Evolutionary conservation across 306 rosid genomes (phyloP).

Genomic region (Vigna trinervia): DNA sequence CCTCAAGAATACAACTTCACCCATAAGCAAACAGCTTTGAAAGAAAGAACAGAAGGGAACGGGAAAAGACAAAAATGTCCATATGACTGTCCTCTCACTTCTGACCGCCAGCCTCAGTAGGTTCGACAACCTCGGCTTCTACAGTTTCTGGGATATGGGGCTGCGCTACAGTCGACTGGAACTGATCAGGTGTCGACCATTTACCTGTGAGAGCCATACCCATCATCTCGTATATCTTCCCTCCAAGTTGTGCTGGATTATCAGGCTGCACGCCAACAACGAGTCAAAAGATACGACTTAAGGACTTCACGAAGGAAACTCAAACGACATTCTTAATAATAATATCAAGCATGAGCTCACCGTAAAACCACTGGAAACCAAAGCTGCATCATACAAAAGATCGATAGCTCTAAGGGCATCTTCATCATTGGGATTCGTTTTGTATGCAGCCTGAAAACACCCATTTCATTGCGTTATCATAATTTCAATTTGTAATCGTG

Average conservation of each 20-base stretch:
- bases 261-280: constrained; percentile 80
- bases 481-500: neutral
- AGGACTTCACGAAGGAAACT: constrained; percentile 11
- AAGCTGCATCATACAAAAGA: constrained; percentile 92
- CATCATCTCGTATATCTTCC: constrained; percentile 98
- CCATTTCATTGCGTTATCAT: constrained; percentile 12
- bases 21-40: neutral
- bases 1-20: constrained; percentile 3
- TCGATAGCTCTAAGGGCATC: constrained; percentile 91
- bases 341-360: constrained; percentile 52
- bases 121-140: constrained; percentile 77
- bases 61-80: constrained; percentile 20
- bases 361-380: constrained; percentile 95
- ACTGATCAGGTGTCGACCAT: constrained; percentile 62
- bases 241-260: constrained; percentile 94
- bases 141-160: constrained; percentile 43
- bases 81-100: constrained; percentile 56
- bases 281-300: neutral
- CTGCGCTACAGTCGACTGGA: constrained; percentile 44
- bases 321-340: neutral
- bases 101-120: constrained; percentile 60
- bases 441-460: constrained; percentile 74
- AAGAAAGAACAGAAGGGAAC: neutral
- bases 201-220: constrained; percentile 77
- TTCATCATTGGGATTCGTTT: constrained; percentile 74